Evolutionary conservation across 257 asterid species (phyloP).

Genomic region (Primulina tabacum): DNA sequence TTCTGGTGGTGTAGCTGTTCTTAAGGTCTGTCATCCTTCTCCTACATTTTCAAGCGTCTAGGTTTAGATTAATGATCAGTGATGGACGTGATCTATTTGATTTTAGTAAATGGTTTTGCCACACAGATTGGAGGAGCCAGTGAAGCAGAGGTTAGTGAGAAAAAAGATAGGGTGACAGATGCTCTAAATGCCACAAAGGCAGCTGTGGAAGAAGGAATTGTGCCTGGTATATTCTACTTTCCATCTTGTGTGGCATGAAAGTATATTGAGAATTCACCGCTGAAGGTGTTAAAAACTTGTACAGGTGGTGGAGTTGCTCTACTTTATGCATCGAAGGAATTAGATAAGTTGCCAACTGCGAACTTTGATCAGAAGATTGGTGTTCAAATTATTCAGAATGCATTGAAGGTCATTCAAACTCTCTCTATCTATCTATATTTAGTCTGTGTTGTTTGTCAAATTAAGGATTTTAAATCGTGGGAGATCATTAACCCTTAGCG

Average conservation of each 20-base stretch:
- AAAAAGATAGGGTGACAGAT: conserved; percentile 90
- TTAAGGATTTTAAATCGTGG: background rate
- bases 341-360: conserved; percentile 67
- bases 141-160: conserved; percentile 93
- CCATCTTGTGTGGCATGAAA: background rate
- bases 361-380: conserved; percentile 93
- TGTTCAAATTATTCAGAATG: conserved; percentile 90
- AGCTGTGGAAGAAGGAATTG: conserved; percentile 96
- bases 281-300: conserved; percentile 9
- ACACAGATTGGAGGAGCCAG: conserved; percentile 95
- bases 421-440: background rate
- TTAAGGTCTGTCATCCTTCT: conserved; percentile 49
- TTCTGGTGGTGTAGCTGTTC: conserved; percentile 97
- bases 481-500: background rate
- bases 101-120: background rate
- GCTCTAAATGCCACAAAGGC: conserved; percentile 97
- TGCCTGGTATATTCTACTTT: conserved; percentile 47
- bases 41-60: background rate
- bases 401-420: conserved; percentile 57
- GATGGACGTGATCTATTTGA: background rate
- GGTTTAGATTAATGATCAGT: background rate
- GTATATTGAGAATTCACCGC: background rate
- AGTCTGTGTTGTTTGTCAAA: no score
- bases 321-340: conserved; percentile 74
- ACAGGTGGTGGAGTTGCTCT: conserved; percentile 93